A percentile compares a stretch with the other conserved stretches of the same genome.
These are phyloP conservation scores for Astrothelium subdiscretum DNA, from an alignment of 495 filamentous ascomycete species.

Conservation along the genomic window DNA sequence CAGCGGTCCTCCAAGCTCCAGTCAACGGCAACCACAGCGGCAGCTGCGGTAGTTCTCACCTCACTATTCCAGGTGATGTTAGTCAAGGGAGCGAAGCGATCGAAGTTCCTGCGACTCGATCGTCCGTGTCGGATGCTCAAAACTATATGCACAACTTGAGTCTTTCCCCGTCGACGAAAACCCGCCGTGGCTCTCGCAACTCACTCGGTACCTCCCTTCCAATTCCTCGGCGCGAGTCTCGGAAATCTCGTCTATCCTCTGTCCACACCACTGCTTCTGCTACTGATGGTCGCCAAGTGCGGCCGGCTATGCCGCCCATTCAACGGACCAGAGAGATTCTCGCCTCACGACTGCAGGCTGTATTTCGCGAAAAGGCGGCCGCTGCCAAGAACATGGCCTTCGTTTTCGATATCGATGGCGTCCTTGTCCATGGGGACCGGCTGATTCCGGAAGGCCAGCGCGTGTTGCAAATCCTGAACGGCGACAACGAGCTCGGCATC, in stretches of 20 bases:
- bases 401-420: slow-evolving; percentile 56
- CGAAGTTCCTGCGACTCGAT: slow-evolving; percentile 61
- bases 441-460: slow-evolving; percentile 48
- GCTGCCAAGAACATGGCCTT: slow-evolving; percentile 57
- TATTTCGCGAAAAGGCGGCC: slow-evolving; percentile 54
- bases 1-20: slow-evolving; percentile 18
- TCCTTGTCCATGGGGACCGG: slow-evolving; percentile 53
- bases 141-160: slow-evolving; percentile 66
- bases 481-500: slow-evolving; percentile 56
- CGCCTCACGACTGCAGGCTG: slow-evolving; percentile 60
- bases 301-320: slow-evolving; percentile 38
- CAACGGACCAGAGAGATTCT: slow-evolving; percentile 56
- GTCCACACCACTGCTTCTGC: slow-evolving; percentile 22
- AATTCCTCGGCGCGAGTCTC: slow-evolving; percentile 55
- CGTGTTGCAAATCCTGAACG: slow-evolving; percentile 53
- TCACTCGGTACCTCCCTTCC: slow-evolving; percentile 68
- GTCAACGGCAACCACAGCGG: slow-evolving; percentile 16
- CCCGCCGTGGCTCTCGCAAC: slow-evolving; percentile 60
- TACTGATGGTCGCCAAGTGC: slow-evolving; percentile 23
- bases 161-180: slow-evolving; percentile 51
- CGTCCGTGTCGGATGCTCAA: slow-evolving; percentile 55
- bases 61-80: slow-evolving; percentile 40
- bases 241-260: slow-evolving; percentile 53
- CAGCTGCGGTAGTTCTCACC: slow-evolving; percentile 20
- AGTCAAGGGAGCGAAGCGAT: slow-evolving; percentile 37